Conservation (phyloP, 495 filamentous ascomycete genomes). For the Daldinia childiae region DNA sequence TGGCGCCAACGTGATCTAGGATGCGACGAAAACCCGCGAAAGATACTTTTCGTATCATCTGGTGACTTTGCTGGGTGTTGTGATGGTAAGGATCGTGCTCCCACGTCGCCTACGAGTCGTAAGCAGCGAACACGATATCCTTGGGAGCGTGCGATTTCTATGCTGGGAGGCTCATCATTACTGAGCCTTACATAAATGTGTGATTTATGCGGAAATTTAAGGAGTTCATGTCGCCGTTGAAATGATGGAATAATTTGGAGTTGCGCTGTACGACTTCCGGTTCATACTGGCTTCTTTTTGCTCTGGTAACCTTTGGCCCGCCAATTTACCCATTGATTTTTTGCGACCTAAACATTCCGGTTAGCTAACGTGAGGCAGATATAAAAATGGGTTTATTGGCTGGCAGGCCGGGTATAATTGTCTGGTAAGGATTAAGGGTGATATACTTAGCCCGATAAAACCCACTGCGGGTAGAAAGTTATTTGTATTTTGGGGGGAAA, state of each 20-base stretch:
- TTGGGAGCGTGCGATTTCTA: slow-evolving; percentile 14
- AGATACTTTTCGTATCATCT: not conserved
- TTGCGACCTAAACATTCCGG: not conserved
- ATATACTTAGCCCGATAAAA: not conserved
- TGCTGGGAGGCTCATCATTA: slow-evolving; percentile 6
- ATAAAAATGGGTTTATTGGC: not conserved
- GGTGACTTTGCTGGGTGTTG: not conserved
- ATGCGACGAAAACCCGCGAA: slow-evolving; percentile 12
- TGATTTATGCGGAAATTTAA: not conserved
- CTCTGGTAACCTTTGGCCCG: not conserved
- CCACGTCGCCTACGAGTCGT: not conserved
- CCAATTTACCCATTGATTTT: not conserved
- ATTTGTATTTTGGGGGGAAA: not conserved
- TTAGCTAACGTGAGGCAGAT: not conserved
- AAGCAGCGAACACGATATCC: not conserved
- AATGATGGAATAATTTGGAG: not conserved
- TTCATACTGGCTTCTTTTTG: not conserved
- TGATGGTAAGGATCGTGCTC: not conserved
- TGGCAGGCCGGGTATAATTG: not conserved
- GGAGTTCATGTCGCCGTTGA: not conserved
- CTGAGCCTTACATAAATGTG: slow-evolving; percentile 8
- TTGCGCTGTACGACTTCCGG: not conserved
- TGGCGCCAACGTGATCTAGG: slow-evolving; percentile 11
- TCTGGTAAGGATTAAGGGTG: not conserved
- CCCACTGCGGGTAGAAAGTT: not conserved